Conservation (phyloP, 2,329 filamentous ascomycete genomes). For the Exophiala mesophila region DNA sequence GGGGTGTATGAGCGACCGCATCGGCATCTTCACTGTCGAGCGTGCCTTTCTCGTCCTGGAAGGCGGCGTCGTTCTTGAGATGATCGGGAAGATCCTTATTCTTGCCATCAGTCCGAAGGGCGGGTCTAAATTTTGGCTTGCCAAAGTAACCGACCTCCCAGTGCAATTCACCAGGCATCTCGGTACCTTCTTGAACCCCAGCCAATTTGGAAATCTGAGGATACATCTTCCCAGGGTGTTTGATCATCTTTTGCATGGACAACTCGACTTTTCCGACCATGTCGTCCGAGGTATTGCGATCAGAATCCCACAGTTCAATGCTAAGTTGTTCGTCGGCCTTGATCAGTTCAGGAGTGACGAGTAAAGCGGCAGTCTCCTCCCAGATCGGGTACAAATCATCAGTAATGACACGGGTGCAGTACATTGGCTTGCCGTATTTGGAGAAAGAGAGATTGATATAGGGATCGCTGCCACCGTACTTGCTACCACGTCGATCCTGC, state of each 20-base stretch:
- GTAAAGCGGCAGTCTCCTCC: slow-evolving; percentile 77
- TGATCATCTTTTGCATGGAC: slow-evolving; percentile 90
- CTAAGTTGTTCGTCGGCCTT: slow-evolving; percentile 90
- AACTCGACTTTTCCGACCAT: slow-evolving; percentile 92
- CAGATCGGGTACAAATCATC: slow-evolving; percentile 92
- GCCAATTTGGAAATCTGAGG: slow-evolving; percentile 77
- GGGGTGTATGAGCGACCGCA: slow-evolving; percentile 81
- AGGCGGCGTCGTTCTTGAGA: slow-evolving; percentile 66
- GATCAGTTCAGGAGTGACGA: slow-evolving; percentile 85
- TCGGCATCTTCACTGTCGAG: slow-evolving; percentile 71
- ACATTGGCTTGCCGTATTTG: slow-evolving; percentile 96
- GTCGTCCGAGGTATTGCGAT: slow-evolving; percentile 86
- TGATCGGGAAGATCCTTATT: slow-evolving; percentile 70
- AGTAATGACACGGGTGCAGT: slow-evolving; percentile 92
- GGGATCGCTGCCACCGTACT: slow-evolving; percentile 84
- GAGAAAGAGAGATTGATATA: slow-evolving; percentile 94
- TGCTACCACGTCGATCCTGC: slow-evolving; percentile 76
- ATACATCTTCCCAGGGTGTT: slow-evolving; percentile 90
- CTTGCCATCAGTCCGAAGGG: slow-evolving; percentile 80
- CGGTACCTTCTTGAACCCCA: slow-evolving; percentile 75
- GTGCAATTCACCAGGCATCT: slow-evolving; percentile 88
- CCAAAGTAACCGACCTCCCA: slow-evolving; percentile 97
- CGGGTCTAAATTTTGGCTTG: slow-evolving; percentile 81
- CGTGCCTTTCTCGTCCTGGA: slow-evolving; percentile 83
- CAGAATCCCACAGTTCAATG: slow-evolving; percentile 94